A percentile compares a stretch with the other conserved stretches of the same genome.
phyloP scores from a whole-genome alignment of 176 grass and related monocot genomes.

The Ensete glaucum region DNA sequence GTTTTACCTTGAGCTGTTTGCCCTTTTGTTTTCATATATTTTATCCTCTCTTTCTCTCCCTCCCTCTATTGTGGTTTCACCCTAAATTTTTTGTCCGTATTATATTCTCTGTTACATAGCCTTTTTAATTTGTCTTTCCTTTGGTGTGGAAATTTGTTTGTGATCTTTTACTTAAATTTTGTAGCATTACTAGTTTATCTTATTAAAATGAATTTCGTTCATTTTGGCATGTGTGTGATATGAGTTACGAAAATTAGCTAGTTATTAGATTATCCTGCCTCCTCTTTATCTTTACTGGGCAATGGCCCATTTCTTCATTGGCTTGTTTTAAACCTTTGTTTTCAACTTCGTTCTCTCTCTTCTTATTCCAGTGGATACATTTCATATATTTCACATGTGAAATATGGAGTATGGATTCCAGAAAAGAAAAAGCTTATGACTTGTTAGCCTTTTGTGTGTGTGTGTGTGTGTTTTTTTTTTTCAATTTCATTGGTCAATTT shows the following conservation, averaged over 20 bases:
- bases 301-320: neutral
- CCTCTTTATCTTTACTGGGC: neutral
- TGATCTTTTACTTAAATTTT: no score
- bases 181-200: no score
- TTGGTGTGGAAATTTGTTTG: no score
- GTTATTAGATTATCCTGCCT: neutral
- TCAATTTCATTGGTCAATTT: neutral
- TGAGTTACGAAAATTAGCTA: neutral
- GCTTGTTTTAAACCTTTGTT: neutral
- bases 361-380: neutral
- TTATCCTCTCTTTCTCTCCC: slow-evolving; percentile 12
- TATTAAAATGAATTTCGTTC: neutral
- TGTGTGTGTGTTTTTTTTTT: neutral
- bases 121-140: no score
- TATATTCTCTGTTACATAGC: no score
- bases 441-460: neutral
- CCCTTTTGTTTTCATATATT: slow-evolving; percentile 23
- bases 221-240: neutral
- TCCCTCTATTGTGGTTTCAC: neutral
- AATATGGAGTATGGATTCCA: neutral
- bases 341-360: neutral
- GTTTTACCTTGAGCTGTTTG: slow-evolving; percentile 12
- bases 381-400: neutral
- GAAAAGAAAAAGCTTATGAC: neutral
- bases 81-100: no score